Evolutionary conservation across 345 rosid species (phyloP).

Genomic region (Melaleuca alternifolia): DNA sequence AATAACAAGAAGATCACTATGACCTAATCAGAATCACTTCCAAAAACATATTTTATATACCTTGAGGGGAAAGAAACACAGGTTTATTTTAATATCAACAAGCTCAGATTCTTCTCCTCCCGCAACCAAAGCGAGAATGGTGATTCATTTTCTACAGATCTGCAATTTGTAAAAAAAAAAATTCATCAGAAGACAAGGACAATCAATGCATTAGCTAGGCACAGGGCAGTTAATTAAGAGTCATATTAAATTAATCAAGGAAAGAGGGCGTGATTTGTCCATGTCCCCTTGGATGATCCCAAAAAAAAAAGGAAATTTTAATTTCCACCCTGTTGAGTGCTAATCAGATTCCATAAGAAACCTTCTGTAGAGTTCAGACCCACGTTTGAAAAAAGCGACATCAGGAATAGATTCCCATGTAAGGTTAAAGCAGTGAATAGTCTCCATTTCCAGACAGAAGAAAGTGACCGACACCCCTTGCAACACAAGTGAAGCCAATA

Average conservation of each 20-base stretch:
- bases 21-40: background rate
- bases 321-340: background rate
- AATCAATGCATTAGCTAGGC: slow-evolving; percentile 5
- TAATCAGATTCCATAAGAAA: slow-evolving; percentile 13
- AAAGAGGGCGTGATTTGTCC: background rate
- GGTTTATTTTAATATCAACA: background rate
- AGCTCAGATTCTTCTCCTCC: background rate
- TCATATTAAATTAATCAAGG: background rate
- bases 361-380: background rate
- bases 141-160: slow-evolving; percentile 1
- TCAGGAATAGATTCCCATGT: slow-evolving; percentile 21
- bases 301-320: background rate
- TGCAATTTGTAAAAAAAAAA: background rate
- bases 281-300: background rate
- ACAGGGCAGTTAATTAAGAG: background rate
- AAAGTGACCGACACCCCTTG: slow-evolving; percentile 20
- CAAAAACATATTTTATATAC: background rate
- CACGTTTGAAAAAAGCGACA: slow-evolving; percentile 1
- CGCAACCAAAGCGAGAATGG: background rate
- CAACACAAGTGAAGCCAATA: background rate
- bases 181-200: slow-evolving; percentile 17
- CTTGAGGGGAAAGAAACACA: background rate
- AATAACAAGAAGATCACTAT: background rate
- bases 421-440: slow-evolving; percentile 7
- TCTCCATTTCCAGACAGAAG: background rate